Evolutionary conservation across 495 filamentous ascomycete species (phyloP).

Genomic region (Platismatia glauca): DNA sequence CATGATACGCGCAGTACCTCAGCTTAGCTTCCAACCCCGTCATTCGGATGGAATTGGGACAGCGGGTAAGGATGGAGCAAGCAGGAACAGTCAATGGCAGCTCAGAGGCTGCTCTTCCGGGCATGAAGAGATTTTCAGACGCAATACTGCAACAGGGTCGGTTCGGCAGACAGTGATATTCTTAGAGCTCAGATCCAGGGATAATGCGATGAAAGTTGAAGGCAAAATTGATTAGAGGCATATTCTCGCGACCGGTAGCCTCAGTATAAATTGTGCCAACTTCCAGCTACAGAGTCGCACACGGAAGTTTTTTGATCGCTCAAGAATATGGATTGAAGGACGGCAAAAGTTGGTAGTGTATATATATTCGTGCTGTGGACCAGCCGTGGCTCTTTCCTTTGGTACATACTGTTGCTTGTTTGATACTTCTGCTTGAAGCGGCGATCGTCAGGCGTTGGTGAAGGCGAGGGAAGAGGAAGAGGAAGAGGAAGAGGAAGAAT

Average conservation of each 20-base stretch:
- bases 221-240: background rate
- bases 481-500: too few relatives aligned
- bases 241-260: background rate
- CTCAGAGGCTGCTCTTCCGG: background rate
- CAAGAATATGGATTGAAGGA: background rate
- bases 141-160: slow-evolving; percentile 16
- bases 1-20: background rate
- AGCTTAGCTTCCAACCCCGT: slow-evolving; percentile 4
- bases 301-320: background rate
- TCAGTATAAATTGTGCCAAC: background rate
- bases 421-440: background rate
- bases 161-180: background rate
- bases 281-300: background rate
- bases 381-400: background rate
- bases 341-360: background rate
- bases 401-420: background rate
- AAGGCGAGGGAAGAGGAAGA: background rate
- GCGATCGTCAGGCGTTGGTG: background rate
- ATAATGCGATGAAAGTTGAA: background rate
- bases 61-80: slow-evolving; percentile 1
- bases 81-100: slow-evolving; percentile 1
- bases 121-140: slow-evolving; percentile 9
- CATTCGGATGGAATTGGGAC: slow-evolving; percentile 3
- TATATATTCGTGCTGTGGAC: background rate
- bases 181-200: slow-evolving; percentile 11